These are phyloP conservation scores for Jatropha podagrica DNA, from an alignment of 441 rosid species.

Conservation along the genomic window DNA sequence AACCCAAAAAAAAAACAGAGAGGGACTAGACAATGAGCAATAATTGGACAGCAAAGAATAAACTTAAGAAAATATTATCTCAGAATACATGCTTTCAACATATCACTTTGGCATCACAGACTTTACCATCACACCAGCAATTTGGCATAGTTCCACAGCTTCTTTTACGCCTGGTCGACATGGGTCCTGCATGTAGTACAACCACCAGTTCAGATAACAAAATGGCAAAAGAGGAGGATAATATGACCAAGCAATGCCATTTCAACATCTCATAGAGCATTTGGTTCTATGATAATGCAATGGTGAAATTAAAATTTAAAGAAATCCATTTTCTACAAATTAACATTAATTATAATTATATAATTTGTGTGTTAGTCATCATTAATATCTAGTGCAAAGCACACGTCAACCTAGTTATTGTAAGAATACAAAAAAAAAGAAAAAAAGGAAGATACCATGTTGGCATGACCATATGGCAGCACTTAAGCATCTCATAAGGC, in stretches of 20 bases:
- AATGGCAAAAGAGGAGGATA: too few species aligned
- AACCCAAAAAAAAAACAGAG: background rate
- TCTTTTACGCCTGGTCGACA: conserved; percentile 85
- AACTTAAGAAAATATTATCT: background rate
- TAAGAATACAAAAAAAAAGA: too few species aligned
- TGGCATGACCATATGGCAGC: background rate
- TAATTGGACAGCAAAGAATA: background rate
- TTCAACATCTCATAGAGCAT: too few species aligned
- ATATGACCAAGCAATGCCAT: too few species aligned
- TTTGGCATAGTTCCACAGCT: conserved; percentile 73
- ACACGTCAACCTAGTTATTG: background rate
- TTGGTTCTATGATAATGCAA: too few species aligned
- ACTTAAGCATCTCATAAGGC: background rate
- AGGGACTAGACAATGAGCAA: background rate
- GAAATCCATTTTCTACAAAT: background rate
- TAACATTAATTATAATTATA: background rate
- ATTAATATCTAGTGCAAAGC: background rate
- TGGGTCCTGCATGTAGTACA: conserved; percentile 73
- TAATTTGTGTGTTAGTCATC: background rate
- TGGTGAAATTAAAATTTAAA: too few species aligned
- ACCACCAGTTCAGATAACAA: background rate
- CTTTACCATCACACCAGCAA: conserved; percentile 88
- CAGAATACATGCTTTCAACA: background rate
- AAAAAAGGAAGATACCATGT: background rate
- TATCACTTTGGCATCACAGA: background rate